A percentile compares a stretch with the other conserved stretches of the same genome.
phyloP scores from a whole-genome alignment of 106 monocot species.

The Gastrodia elata region DNA sequence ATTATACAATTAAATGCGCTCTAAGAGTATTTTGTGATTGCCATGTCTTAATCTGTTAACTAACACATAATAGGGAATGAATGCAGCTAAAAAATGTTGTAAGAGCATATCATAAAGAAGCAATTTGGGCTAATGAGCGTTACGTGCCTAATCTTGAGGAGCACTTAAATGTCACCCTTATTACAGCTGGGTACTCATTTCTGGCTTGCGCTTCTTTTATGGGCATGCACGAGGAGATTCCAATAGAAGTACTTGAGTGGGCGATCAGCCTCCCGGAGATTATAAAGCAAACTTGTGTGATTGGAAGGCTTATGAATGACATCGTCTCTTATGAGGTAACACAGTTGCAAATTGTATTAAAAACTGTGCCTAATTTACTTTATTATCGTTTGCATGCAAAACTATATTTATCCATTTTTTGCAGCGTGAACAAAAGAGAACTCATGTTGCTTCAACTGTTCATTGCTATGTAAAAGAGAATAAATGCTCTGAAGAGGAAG shows the following conservation, averaged over 20 bases:
- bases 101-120: neutral
- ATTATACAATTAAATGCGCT: too few relatives aligned
- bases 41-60: too few relatives aligned
- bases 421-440: neutral
- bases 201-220: constrained; percentile 2
- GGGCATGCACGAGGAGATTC: neutral
- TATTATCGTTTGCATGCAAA: neutral
- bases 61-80: too few relatives aligned
- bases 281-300: neutral
- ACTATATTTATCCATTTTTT: too few relatives aligned
- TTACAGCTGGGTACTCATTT: constrained; percentile 3
- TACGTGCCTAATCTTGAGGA: constrained; percentile 3
- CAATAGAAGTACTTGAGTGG: neutral
- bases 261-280: neutral
- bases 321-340: constrained; percentile 3
- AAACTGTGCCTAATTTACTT: neutral
- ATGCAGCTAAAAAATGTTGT: neutral
- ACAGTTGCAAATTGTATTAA: neutral
- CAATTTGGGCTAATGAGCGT: neutral
- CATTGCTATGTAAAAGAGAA: neutral
- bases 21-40: too few relatives aligned
- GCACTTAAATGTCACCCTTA: neutral
- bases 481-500: constrained; percentile 1
- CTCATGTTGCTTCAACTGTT: neutral
- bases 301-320: constrained; percentile 3